Evolutionary conservation across 495 filamentous ascomycete genomes (phyloP).

Genomic region (Echria macrotheca): DNA sequence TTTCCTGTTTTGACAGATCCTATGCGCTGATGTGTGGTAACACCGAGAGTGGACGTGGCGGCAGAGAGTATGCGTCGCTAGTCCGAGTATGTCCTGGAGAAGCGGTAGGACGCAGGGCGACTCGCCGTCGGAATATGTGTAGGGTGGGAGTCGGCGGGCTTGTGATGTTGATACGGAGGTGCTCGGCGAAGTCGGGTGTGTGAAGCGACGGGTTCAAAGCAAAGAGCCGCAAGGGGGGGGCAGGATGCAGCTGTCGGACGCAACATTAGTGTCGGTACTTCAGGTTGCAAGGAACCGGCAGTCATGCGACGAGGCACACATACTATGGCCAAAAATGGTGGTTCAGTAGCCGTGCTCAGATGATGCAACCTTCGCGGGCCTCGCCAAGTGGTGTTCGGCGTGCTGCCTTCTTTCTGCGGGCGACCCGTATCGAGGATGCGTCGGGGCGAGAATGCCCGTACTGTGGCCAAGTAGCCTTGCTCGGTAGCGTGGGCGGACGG

Average conservation of each 20-base stretch:
- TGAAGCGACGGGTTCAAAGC: slow-evolving; percentile 7
- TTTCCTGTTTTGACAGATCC: background rate
- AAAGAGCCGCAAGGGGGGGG: slow-evolving; percentile 12
- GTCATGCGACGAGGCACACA: slow-evolving; percentile 6
- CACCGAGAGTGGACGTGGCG: too few species aligned
- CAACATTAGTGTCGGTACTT: slow-evolving; percentile 14
- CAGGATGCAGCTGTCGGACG: slow-evolving; percentile 2
- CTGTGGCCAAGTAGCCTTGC: too few species aligned
- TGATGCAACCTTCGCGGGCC: slow-evolving; percentile 9
- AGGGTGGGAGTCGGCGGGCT: slow-evolving; percentile 11
- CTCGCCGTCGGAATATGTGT: too few species aligned
- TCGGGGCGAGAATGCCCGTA: background rate
- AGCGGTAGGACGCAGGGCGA: too few species aligned
- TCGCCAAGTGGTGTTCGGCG: background rate
- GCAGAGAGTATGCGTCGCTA: too few species aligned
- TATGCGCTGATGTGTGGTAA: too few species aligned
- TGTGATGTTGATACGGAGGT: slow-evolving; percentile 13
- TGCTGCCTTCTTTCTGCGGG: background rate
- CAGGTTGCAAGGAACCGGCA: slow-evolving; percentile 5
- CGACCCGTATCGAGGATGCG: background rate
- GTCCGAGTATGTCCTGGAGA: too few species aligned
- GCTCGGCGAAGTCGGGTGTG: slow-evolving; percentile 7
- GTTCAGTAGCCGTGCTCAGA: slow-evolving; percentile 13
- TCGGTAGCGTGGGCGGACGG: background rate
- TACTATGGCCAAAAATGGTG: background rate